These are phyloP conservation scores for Tardiomyces depauwii DNA, from an alignment of 1,139 yeast genomes.

Conservation along the genomic window DNA sequence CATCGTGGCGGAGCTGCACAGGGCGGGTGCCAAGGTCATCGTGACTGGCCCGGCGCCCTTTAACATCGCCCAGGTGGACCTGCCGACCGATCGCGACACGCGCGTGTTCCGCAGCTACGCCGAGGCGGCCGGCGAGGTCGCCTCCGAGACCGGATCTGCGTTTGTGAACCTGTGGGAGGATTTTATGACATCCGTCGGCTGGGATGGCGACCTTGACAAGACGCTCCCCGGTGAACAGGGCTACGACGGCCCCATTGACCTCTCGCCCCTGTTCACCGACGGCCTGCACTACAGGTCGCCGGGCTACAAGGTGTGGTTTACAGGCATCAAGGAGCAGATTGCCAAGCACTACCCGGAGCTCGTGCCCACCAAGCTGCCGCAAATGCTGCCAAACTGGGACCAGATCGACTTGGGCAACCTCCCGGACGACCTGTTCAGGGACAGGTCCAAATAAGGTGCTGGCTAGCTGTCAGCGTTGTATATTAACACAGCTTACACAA, in stretches of 20 bases:
- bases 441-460: no score
- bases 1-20: constrained; percentile 31
- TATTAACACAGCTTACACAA: no score
- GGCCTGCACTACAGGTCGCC: constrained; percentile 1
- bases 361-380: neutral
- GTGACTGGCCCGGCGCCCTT: constrained; percentile 57
- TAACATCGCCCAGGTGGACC: constrained; percentile 29
- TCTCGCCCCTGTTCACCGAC: constrained; percentile 1
- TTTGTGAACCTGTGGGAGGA: constrained; percentile 42
- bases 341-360: neutral
- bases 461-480: no score
- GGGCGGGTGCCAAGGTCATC: constrained; percentile 35
- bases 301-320: neutral
- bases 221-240: neutral
- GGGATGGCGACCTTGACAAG: neutral
- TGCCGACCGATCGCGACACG: constrained; percentile 29
- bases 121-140: constrained; percentile 37
- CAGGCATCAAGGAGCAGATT: neutral
- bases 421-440: neutral
- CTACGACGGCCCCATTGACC: neutral
- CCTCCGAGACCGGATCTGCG: constrained; percentile 35
- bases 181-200: constrained; percentile 18
- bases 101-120: constrained; percentile 34
- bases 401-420: neutral
- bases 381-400: neutral